Conservation (phyloP, 2,329 filamentous ascomycete genomes). For the Aspergillus carbonarius region DNA sequence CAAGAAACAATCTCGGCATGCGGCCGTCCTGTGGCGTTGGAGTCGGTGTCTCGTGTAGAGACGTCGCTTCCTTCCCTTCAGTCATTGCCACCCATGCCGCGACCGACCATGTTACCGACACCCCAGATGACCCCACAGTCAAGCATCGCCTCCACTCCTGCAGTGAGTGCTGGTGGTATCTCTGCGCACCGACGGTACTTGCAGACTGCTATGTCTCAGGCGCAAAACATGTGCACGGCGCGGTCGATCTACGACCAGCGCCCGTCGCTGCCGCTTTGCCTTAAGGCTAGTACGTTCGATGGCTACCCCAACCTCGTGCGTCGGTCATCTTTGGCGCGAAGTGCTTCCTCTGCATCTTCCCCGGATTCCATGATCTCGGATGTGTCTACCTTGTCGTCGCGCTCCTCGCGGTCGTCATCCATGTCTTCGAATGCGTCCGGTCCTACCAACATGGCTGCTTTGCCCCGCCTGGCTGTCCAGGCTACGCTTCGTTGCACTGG, state of each 20-base stretch:
- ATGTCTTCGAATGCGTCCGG: constrained; percentile 45
- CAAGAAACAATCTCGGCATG: constrained; percentile 34
- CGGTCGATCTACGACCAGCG: constrained; percentile 57
- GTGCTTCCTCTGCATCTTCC: constrained; percentile 54
- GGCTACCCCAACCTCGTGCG: constrained; percentile 51
- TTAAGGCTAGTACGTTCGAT: constrained; percentile 44
- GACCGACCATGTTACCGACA: constrained; percentile 59
- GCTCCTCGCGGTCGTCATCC: constrained; percentile 53
- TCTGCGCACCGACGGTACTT: constrained; percentile 57
- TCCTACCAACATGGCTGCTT: constrained; percentile 23
- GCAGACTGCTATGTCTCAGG: constrained; percentile 58
- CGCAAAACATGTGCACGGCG: constrained; percentile 54
- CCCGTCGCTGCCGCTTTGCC: constrained; percentile 37
- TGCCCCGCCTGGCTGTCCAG: constrained; percentile 39
- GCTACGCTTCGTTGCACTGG: constrained; percentile 42
- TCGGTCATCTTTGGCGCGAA: constrained; percentile 51
- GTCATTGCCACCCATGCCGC: constrained; percentile 52
- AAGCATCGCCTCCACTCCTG: constrained; percentile 57
- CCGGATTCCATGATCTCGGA: constrained; percentile 66
- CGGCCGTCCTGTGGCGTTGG: constrained; percentile 47
- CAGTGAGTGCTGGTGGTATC: constrained; percentile 55
- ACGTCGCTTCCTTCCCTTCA: constrained; percentile 49
- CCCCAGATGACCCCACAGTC: constrained; percentile 61
- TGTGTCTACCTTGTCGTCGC: constrained; percentile 54
- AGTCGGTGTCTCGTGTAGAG: constrained; percentile 49